Evolutionary conservation across 2,329 filamentous ascomycete species (phyloP), one percentile per base, ranked within the genome.

Genomic region (Rasamsonia emersonii): DNA sequence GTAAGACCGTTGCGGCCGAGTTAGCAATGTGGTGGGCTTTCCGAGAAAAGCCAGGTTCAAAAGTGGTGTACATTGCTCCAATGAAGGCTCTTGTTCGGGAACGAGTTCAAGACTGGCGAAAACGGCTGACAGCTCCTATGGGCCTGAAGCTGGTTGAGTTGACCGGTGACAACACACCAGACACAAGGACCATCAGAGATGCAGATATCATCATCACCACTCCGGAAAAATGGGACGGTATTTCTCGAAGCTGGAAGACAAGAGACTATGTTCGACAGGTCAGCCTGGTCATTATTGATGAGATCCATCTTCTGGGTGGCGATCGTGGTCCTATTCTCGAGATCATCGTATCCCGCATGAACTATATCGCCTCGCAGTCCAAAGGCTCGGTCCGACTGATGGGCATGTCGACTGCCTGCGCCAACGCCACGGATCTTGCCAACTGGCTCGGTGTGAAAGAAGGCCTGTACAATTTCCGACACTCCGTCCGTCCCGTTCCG

Each of bases 11-110:
- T 24, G 91, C 93, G 11, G 86, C 84, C 29, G 91, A 98, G 54
- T 64, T 98, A 39, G 88, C 93, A 16, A 96, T 98, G 89, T 98
- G 93, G 93, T 95, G 88, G 86, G 89, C 91, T 3, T 96, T 98
- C 62, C 78, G 88, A 9, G 88, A 95, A 54, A 81, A 82, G 30
- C 91, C 91, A 1, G 86, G 88, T 3, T 94, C 86, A 3, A 98
- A 98, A 62, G 88, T 98, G 2, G 91, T 98, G 9, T 98, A 98
- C 56, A 96, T 98, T 53, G 91, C 91, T 2, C 93, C 93, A 0
- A 98, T 98, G 93, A 98, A 98, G 61, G 93, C 93, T 0, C 77
- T 98, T 18, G 91, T 98, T 13, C 84, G 91, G 3, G 91, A 98
- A 58, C 78, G 91, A 60, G 89, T 98, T 16, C 83, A 93, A 50